phyloP scores from a whole-genome alignment of 108 stramenopile species.

The Discostella pseudostelligera region DNA sequence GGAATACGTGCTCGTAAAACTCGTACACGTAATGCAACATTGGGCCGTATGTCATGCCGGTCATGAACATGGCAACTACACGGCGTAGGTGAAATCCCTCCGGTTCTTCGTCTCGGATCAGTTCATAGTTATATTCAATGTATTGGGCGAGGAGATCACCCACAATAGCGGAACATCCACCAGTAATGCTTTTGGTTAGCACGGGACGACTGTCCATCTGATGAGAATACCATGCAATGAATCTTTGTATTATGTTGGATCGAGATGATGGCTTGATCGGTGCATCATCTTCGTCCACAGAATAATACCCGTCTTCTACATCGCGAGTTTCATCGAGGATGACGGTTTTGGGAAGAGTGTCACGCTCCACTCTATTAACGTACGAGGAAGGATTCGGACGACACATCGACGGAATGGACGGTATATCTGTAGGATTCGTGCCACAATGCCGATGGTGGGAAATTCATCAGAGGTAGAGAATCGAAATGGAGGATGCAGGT shows the following conservation, averaged over 20 bases:
- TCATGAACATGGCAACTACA: not conserved
- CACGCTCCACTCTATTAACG: no score
- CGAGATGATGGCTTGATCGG: no score
- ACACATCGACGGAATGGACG: no score
- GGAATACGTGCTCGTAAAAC: conserved; percentile 2
- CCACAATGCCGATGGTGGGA: no score
- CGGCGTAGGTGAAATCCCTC: not conserved
- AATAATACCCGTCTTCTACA: no score
- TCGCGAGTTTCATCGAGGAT: no score
- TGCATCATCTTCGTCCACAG: no score
- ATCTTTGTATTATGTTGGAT: not conserved
- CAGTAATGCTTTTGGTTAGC: conserved; percentile 3
- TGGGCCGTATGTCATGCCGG: conserved; percentile 1
- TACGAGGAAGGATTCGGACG: no score
- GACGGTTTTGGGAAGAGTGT: no score
- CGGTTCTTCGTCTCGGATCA: not conserved
- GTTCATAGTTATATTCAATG: not conserved
- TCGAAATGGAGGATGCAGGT: no score
- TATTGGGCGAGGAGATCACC: conserved; percentile 2
- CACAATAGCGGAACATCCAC: not conserved
- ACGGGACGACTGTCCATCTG: conserved; percentile 3
- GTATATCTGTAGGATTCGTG: no score
- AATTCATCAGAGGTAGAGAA: no score
- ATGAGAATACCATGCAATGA: not conserved
- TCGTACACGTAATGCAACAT: conserved; percentile 9